Percentiles rank a stretch among this genome's conserved stretches.
phyloP scores from a whole-genome alignment of 805 yeast species.

The Komagataella pseudopastoris region DNA sequence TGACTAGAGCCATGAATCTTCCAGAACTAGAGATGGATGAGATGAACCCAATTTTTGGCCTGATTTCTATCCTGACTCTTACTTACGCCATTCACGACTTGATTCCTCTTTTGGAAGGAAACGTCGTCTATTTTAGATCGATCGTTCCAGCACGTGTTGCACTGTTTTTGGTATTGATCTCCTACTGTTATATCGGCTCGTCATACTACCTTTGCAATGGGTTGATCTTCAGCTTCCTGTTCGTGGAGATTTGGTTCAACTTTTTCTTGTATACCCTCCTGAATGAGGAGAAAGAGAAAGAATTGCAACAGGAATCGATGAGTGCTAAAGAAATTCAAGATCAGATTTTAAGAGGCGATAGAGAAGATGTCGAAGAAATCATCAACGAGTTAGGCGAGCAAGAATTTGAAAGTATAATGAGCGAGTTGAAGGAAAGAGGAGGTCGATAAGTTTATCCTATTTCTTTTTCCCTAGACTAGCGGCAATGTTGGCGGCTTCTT shows the following conservation, averaged over 20 bases:
- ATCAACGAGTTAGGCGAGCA: slow-evolving; percentile 12
- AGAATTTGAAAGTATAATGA: slow-evolving; percentile 18
- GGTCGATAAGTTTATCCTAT: not conserved
- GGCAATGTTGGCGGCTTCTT: slow-evolving; percentile 84
- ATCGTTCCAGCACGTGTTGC: slow-evolving; percentile 45
- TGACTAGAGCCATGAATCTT: slow-evolving; percentile 44
- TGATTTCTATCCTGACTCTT: slow-evolving; percentile 30
- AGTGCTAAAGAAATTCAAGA: slow-evolving; percentile 8
- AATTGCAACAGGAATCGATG: slow-evolving; percentile 3
- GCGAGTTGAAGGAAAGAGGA: slow-evolving; percentile 11
- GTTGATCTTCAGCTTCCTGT: slow-evolving; percentile 42
- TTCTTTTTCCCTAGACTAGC: slow-evolving; percentile 38
- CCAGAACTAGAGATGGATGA: slow-evolving; percentile 19
- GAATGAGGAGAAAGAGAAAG: slow-evolving; percentile 45
- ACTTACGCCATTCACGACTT: slow-evolving; percentile 37
- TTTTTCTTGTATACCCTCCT: slow-evolving; percentile 47
- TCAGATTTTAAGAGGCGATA: slow-evolving; percentile 15
- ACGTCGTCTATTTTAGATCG: slow-evolving; percentile 37
- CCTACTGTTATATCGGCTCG: slow-evolving; percentile 32
- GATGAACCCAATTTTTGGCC: slow-evolving; percentile 25
- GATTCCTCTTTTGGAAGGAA: slow-evolving; percentile 37
- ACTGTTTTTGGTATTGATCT: slow-evolving; percentile 33
- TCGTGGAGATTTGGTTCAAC: slow-evolving; percentile 59
- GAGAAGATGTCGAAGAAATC: slow-evolving; percentile 9
- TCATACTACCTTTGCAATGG: slow-evolving; percentile 42